Evolutionary conservation across 371 early-diverging fungal genomes (phyloP).

Genomic region (Haplosporangium sp.): DNA sequence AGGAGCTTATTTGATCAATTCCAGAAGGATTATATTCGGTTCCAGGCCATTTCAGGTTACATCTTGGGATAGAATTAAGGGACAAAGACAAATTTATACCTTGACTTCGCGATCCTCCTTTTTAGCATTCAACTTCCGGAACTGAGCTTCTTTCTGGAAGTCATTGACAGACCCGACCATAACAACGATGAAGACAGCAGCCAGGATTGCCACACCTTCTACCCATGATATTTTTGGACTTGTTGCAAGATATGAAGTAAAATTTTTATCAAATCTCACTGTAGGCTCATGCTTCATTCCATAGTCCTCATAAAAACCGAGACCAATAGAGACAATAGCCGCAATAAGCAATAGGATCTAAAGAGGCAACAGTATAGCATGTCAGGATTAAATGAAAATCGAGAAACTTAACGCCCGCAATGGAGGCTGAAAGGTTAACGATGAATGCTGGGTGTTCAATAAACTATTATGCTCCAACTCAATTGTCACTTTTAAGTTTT

Average conservation of each 20-base stretch:
- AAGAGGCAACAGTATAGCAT: neutral
- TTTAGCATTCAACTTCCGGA: conserved; percentile 84
- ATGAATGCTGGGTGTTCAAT: too few relatives aligned
- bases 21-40: conserved; percentile 6
- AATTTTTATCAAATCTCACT: conserved; percentile 34
- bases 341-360: conserved; percentile 83
- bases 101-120: conserved; percentile 84
- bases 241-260: conserved; percentile 45
- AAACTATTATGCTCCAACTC: too few relatives aligned
- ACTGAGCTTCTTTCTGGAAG: conserved; percentile 89
- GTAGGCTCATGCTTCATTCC: conserved; percentile 58
- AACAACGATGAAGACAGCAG: conserved; percentile 86
- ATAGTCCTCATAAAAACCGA: conserved; percentile 89
- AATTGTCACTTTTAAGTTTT: too few relatives aligned
- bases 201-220: conserved; percentile 83
- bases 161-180: conserved; percentile 85
- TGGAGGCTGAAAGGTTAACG: too few relatives aligned
- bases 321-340: conserved; percentile 84
- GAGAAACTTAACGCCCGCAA: too few relatives aligned
- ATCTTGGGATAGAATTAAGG: neutral
- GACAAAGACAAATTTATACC: conserved; percentile 25
- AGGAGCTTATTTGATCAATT: neutral
- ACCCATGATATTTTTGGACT: conserved; percentile 76
- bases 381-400: too few relatives aligned
- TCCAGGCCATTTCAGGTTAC: neutral